Percentiles rank a stretch among this genome's conserved stretches.
phyloP scores from a whole-genome alignment of 2,329 filamentous ascomycete genomes.

The Botrytis elliptica region DNA sequence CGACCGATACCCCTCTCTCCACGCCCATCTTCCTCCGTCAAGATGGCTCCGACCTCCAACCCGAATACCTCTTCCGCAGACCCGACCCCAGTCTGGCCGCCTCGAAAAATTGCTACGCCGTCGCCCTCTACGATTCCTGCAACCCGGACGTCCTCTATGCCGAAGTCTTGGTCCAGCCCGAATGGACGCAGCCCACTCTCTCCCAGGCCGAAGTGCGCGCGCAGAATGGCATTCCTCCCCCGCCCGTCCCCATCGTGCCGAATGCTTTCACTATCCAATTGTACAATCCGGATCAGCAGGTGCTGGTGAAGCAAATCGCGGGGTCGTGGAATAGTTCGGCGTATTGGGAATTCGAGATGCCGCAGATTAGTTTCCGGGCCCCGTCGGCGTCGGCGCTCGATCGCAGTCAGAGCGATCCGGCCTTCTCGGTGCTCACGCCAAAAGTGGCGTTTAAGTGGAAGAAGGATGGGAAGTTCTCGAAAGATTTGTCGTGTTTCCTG shows the following conservation, averaged over 20 bases:
- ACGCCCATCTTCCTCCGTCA: constrained; percentile 60
- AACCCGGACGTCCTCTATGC: constrained; percentile 80
- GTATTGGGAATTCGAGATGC: constrained; percentile 90
- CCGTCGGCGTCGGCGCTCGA: constrained; percentile 80
- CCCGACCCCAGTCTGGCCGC: constrained; percentile 67
- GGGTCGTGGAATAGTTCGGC: constrained; percentile 78
- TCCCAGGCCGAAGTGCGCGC: constrained; percentile 77
- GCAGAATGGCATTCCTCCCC: constrained; percentile 63
- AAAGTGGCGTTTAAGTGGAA: constrained; percentile 87
- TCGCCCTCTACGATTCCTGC: constrained; percentile 80
- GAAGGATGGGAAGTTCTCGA: constrained; percentile 79
- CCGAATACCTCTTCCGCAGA: constrained; percentile 78
- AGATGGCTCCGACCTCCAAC: constrained; percentile 75
- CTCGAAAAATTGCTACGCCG: constrained; percentile 80
- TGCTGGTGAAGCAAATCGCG: constrained; percentile 67
- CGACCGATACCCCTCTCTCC: constrained; percentile 52
- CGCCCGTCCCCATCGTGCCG: constrained; percentile 71
- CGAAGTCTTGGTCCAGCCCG: constrained; percentile 79
- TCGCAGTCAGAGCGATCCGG: constrained; percentile 62
- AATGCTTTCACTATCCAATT: constrained; percentile 80
- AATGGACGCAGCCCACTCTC: constrained; percentile 80
- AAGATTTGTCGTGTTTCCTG: constrained; percentile 85
- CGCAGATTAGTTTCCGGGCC: constrained; percentile 76
- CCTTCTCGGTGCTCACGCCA: constrained; percentile 57
- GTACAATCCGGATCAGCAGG: constrained; percentile 88